These are phyloP conservation scores for Neostapfia colusana DNA, from an alignment of 176 grass and related monocot genomes.

Conservation along the genomic window DNA sequence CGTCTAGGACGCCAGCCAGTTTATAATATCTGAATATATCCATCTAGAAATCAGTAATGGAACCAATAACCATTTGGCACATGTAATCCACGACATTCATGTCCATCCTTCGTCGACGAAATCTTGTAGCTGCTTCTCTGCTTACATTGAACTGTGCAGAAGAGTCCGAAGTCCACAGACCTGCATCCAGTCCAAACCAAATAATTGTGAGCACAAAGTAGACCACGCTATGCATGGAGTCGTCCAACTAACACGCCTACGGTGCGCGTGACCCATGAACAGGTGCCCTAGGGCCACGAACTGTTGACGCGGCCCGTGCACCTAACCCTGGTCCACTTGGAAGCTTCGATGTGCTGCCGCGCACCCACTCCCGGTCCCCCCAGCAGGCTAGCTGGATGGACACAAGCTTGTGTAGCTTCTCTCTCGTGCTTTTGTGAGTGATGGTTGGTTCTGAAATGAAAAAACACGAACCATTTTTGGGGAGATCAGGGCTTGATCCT, in stretches of 20 bases:
- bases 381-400: conserved; percentile 27
- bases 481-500: too few species aligned
- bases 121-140: neutral
- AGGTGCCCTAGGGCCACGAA: neutral
- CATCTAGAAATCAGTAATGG: neutral
- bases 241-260: neutral
- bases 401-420: too few species aligned
- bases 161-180: neutral
- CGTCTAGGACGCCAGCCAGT: neutral
- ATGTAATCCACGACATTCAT: neutral
- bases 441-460: too few species aligned
- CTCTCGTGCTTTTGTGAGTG: too few species aligned
- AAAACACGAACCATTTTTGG: too few species aligned
- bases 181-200: conserved; percentile 10
- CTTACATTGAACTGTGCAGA: neutral
- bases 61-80: neutral
- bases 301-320: conserved; percentile 26
- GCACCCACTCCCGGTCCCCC: neutral
- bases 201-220: too few species aligned
- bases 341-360: neutral
- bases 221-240: too few species aligned
- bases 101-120: neutral
- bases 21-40: neutral
- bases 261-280: neutral
- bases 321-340: neutral